phyloP scores from a whole-genome alignment of 179 eudicot species.

The Vitellaria paradoxa region DNA sequence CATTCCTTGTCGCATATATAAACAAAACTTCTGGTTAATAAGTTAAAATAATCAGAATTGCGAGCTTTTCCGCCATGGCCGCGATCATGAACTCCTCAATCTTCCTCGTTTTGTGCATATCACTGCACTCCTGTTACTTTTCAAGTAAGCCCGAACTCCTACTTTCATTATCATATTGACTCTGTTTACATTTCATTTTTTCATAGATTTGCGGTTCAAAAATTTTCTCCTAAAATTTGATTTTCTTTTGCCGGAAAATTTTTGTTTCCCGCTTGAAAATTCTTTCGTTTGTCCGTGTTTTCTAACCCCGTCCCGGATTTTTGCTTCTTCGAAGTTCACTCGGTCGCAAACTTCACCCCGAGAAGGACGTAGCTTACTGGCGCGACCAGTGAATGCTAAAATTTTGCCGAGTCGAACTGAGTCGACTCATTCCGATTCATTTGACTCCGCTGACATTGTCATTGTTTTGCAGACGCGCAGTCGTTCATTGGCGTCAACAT shows the following conservation, averaged over 20 bases:
- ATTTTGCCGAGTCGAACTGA: background rate
- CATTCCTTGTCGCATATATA: background rate
- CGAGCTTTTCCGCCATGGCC: background rate
- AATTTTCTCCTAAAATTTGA: background rate
- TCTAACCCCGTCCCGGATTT: background rate
- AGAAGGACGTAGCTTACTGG: background rate
- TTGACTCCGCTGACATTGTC: background rate
- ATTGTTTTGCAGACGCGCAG: slow-evolving; percentile 41
- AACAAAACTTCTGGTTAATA: too few relatives aligned
- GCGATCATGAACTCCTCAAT: background rate
- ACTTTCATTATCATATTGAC: background rate
- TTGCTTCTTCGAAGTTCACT: background rate
- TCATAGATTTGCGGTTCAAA: background rate
- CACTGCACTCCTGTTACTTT: background rate
- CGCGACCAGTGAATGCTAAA: background rate
- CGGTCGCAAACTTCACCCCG: background rate
- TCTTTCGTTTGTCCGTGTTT: too few relatives aligned
- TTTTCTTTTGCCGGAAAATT: background rate
- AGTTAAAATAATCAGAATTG: background rate
- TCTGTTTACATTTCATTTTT: background rate
- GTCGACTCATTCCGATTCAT: background rate
- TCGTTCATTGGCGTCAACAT: slow-evolving; percentile 80
- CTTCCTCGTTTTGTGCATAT: slow-evolving; percentile 8
- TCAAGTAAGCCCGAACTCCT: slow-evolving; percentile 3
- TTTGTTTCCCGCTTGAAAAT: background rate